Percentiles rank a stretch among this genome's conserved stretches.
Evolutionary conservation across 371 early-diverging fungal genomes (phyloP).

Genomic region (Mortierella polycephala): DNA sequence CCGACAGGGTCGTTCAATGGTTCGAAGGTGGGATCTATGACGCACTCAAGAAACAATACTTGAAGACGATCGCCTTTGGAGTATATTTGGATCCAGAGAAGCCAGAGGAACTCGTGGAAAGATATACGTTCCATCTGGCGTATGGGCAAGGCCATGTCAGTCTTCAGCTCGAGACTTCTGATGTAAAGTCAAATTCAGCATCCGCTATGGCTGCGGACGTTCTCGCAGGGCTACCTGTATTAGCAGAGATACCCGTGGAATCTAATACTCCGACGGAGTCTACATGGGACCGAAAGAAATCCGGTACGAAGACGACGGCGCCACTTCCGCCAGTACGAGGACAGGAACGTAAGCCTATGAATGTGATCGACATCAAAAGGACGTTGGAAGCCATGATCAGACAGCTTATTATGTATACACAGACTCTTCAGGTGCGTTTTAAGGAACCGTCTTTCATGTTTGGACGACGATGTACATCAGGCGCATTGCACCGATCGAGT

Average conservation of each 20-base stretch:
- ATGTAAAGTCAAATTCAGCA: too few species aligned
- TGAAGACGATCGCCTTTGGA: constrained; percentile 5
- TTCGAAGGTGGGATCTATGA: constrained; percentile 14
- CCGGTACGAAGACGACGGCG: too few species aligned
- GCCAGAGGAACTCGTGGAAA: constrained; percentile 4
- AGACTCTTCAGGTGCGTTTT: constrained; percentile 57
- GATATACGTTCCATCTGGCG: constrained; percentile 12
- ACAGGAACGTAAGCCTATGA: background rate
- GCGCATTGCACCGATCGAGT: too few species aligned
- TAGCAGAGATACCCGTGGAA: too few species aligned
- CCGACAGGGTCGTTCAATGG: constrained; percentile 8
- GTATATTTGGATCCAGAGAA: background rate
- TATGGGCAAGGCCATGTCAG: background rate
- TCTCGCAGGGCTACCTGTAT: too few species aligned
- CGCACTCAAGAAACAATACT: constrained; percentile 10
- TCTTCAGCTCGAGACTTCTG: background rate
- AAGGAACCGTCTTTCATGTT: too few species aligned
- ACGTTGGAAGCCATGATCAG: constrained; percentile 55
- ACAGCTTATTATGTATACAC: constrained; percentile 56
- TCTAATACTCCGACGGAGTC: too few species aligned
- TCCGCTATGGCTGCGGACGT: too few species aligned
- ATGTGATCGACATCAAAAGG: constrained; percentile 22
- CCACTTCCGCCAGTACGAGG: too few species aligned
- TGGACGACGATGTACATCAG: too few species aligned
- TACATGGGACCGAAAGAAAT: too few species aligned